These are phyloP conservation scores for Prillingera fragicola DNA, from an alignment of 1,284 basidiomycete species.

Conservation along the genomic window DNA sequence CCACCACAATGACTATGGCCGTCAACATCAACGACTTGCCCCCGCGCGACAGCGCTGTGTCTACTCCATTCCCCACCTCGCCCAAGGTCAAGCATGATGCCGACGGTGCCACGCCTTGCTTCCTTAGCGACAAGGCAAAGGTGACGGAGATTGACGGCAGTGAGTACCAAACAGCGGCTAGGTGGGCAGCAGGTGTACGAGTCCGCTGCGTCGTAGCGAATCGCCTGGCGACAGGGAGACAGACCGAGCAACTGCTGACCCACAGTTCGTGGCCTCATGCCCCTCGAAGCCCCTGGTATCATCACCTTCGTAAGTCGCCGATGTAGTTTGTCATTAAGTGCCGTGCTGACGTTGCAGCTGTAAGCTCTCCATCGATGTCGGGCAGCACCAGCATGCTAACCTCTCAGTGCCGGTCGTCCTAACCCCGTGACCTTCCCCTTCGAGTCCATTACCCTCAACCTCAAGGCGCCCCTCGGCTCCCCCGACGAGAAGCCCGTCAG, in stretches of 20 bases:
- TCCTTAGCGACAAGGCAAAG: slow-evolving; percentile 25
- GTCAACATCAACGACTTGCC: background rate
- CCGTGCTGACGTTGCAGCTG: slow-evolving; percentile 3
- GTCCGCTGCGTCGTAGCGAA: background rate
- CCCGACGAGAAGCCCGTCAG: slow-evolving; percentile 39
- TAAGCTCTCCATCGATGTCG: background rate
- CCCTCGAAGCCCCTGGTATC: slow-evolving; percentile 72
- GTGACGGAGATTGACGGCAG: slow-evolving; percentile 32
- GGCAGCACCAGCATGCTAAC: background rate
- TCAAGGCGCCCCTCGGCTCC: slow-evolving; percentile 48
- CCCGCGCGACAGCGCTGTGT: slow-evolving; percentile 14
- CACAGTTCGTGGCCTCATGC: slow-evolving; percentile 60
- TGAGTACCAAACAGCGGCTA: no score
- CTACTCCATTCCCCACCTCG: slow-evolving; percentile 12
- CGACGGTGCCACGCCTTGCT: slow-evolving; percentile 6
- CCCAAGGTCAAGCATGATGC: slow-evolving; percentile 4
- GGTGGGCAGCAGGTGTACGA: no score
- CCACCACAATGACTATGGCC: background rate
- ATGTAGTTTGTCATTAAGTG: no score
- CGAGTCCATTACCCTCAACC: slow-evolving; percentile 58
- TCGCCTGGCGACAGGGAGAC: background rate
- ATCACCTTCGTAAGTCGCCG: slow-evolving; percentile 63
- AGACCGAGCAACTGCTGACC: slow-evolving; percentile 5
- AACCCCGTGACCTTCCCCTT: slow-evolving; percentile 89
- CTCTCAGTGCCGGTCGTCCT: slow-evolving; percentile 57